Base-by-base conservation (phyloP, 2,329 filamentous ascomycete species). In the Alternaria metachromatica region DNA sequence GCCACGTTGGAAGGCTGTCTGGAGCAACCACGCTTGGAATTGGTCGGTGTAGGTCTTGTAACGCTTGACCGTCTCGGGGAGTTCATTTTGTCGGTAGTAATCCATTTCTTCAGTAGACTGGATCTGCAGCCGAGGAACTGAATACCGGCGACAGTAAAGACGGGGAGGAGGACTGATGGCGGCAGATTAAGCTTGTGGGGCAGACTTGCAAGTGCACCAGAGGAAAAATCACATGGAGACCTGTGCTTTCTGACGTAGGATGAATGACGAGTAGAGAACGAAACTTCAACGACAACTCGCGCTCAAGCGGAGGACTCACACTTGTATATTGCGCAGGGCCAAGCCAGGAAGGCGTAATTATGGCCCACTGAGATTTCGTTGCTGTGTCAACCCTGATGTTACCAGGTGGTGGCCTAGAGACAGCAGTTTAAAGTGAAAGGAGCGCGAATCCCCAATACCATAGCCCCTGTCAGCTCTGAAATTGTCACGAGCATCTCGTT, bases 11-110 rank as follows among this genome's bases (percentile, higher is more conserved):
- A 46, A 48, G 9, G 66, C 66, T 6, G 54, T 66, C 44, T 64
- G 58, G 13, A 69, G 18, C 13, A 73, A 58, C 69, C 69, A 73
- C 15, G 63, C 46, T 28, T 69, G 58, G 44, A 73, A 73, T 3
- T 63, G 33, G 12, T 62, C 43, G 25, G 64, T 55, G 15, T 50
- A 51, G 6, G 51, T 30, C 46, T 72, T 71, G 62, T 68, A 71
- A 28, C 60, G 56, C 43, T 63, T 65, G 56, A 71, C 69, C 2
- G 66, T 68, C 25, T 71, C 57, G 5, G 66, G 66, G 21, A 73
- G 54, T 45, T 72, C 67, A 28, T 71, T 58, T 7, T 55, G 44
- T 30, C 51, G 43, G 49, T 71, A 73, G 28, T 50, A 62, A 28
- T 71, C 62, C 69, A 72, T 71, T 12, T 30, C 20, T 26, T 23